Percentiles rank a stretch among this genome's conserved stretches.
Conservation (phyloP, 1,284 basidiomycete species). For the Kwoniella shivajii region DNA sequence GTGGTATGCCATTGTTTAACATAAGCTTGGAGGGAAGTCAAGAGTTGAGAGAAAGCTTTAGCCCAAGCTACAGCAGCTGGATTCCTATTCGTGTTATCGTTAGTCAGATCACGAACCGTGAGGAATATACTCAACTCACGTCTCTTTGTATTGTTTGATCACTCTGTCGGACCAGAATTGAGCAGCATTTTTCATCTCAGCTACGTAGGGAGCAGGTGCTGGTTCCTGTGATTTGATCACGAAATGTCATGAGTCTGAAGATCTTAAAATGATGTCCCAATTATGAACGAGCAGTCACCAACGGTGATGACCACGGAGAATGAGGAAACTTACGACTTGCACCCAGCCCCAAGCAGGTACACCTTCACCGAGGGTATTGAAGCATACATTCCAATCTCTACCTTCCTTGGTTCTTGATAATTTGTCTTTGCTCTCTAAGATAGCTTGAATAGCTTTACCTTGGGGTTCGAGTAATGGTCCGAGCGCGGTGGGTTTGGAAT, state of each 20-base stretch:
- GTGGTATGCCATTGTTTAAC: slow-evolving; percentile 85
- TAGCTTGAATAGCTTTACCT: slow-evolving; percentile 70
- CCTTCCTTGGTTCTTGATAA: slow-evolving; percentile 67
- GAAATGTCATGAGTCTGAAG: not conserved
- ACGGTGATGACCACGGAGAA: no score
- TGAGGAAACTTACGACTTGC: slow-evolving; percentile 62
- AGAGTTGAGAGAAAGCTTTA: slow-evolving; percentile 67
- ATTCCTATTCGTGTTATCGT: slow-evolving; percentile 61
- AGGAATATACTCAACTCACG: no score
- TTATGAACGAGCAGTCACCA: no score
- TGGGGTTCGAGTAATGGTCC: slow-evolving; percentile 71
- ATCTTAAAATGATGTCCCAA: not conserved
- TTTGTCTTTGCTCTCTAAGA: slow-evolving; percentile 78
- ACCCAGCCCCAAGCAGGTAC: slow-evolving; percentile 91
- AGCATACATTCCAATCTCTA: slow-evolving; percentile 78
- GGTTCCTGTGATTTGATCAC: slow-evolving; percentile 60
- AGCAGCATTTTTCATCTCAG: slow-evolving; percentile 82
- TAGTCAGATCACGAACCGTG: no score
- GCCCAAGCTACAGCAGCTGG: slow-evolving; percentile 90
- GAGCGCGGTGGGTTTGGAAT: slow-evolving; percentile 71
- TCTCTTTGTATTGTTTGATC: slow-evolving; percentile 90
- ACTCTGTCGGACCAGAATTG: slow-evolving; percentile 90
- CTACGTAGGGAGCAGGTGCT: slow-evolving; percentile 81
- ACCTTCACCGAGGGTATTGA: slow-evolving; percentile 80
- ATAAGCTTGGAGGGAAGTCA: slow-evolving; percentile 82